Evolutionary conservation across 495 filamentous ascomycete species (phyloP).

Genomic region (Penicillium ochrochloron): DNA sequence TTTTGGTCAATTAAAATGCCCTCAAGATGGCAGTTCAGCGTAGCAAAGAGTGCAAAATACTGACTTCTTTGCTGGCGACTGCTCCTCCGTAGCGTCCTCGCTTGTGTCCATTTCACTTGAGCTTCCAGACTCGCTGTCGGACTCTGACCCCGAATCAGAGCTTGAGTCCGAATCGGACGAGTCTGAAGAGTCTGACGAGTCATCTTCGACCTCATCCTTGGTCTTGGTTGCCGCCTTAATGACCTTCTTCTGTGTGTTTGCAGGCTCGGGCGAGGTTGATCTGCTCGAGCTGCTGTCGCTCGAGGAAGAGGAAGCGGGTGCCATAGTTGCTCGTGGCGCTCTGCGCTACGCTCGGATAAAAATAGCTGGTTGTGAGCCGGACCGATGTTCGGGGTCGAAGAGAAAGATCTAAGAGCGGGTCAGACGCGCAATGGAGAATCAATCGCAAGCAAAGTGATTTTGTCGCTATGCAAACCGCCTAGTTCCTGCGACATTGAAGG

Average conservation of each 20-base stretch:
- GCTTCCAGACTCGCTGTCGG: constrained; percentile 33
- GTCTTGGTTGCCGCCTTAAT: constrained; percentile 39
- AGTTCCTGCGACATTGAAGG: constrained; percentile 22
- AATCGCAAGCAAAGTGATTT: not conserved
- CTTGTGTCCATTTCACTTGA: constrained; percentile 42
- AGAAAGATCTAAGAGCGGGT: not conserved
- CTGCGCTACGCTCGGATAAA: not conserved
- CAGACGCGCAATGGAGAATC: not conserved
- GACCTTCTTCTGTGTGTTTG: constrained; percentile 30
- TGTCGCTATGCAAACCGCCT: constrained; percentile 9
- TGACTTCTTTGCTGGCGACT: constrained; percentile 32
- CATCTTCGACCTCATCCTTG: constrained; percentile 26
- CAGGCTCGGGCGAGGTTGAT: constrained; percentile 39
- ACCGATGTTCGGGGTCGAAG: too few relatives aligned
- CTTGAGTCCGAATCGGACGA: constrained; percentile 33
- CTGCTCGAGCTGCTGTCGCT: constrained; percentile 40
- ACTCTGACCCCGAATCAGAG: constrained; percentile 36
- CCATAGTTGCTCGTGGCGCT: constrained; percentile 34
- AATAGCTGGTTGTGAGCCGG: not conserved
- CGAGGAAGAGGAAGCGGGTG: constrained; percentile 28
- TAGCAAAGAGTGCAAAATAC: not conserved
- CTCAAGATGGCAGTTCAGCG: not conserved
- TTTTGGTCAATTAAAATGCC: constrained; percentile 8
- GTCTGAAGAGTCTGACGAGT: constrained; percentile 11
- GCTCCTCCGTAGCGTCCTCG: constrained; percentile 26